Evolutionary conservation across 83 land plant genomes (phyloP), one percentile per base, ranked within the genome.

Genomic region (Thuja plicata): DNA sequence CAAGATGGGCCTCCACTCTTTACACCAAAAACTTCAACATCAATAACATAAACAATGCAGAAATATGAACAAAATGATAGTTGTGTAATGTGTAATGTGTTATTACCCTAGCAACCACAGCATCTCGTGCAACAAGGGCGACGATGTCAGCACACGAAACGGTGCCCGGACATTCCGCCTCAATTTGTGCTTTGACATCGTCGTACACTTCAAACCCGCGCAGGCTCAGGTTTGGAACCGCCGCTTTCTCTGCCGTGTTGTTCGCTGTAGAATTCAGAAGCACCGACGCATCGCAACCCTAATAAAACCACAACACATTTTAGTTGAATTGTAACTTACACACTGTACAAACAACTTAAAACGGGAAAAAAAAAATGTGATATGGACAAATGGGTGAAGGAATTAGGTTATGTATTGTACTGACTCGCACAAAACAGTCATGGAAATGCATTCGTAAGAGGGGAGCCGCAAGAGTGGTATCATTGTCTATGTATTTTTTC

Each of bases 231-330:
- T 94, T 92, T 11, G 91, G 91, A 2, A 9, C 0, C 3, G 94
- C 91, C 15, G 80, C 82, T 89, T 92, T 92, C 73, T 94, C 94
- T 1, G 92, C 88, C 8, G 83, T 5, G 52, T 70, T 88, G 55
- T 46, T 78, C 3, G 81, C 7, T 8, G 89, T 91, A 0, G 90
- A 87, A 52, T 94, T 89, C 0, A 94, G 8, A 32, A 94, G 73
- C 3, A 94, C 32, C 0, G 93, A 94, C 2, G 84, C 94, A 82
- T 94, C 93, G 84, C 94, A 94, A 41, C 95, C 95, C 94, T 94
- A 62, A 62, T 24, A 1, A 62, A 50, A 50, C 15, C 15, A 50
- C 15, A 50, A 50, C 54, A 50, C 54, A 50, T 2, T 50, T 43
- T 8, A 46, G 50, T 46, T 46, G 0, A 0, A 43, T 5, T 46